Conservation (phyloP, 2,329 filamentous ascomycete genomes). For the Aspergillus sergii region DNA sequence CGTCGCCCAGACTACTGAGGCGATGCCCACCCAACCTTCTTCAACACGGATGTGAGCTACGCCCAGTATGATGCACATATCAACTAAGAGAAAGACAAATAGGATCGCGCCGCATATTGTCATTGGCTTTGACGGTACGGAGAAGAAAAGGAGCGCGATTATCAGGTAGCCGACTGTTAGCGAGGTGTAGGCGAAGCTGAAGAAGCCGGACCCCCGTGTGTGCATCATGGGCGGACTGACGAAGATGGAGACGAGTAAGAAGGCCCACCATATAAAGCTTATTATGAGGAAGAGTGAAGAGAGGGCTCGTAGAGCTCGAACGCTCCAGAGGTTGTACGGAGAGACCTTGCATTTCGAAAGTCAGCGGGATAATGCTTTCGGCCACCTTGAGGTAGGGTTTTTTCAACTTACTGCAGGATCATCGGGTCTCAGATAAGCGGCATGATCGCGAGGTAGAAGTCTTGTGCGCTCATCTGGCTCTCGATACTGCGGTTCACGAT, state of each 20-base stretch:
- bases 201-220: constrained; percentile 88
- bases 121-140: constrained; percentile 77
- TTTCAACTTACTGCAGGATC: constrained; percentile 70
- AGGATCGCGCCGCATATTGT: constrained; percentile 72
- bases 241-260: constrained; percentile 87
- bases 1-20: constrained; percentile 80
- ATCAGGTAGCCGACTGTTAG: constrained; percentile 75
- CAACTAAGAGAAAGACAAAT: constrained; percentile 67
- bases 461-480: constrained; percentile 65
- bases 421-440: constrained; percentile 71
- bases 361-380: not conserved
- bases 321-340: constrained; percentile 92
- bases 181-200: constrained; percentile 80
- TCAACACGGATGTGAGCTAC: constrained; percentile 76
- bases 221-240: constrained; percentile 86
- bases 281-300: constrained; percentile 75
- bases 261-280: constrained; percentile 88
- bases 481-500: constrained; percentile 12
- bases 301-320: constrained; percentile 76
- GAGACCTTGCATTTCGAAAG: constrained; percentile 56
- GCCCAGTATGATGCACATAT: constrained; percentile 77
- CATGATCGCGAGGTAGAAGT: constrained; percentile 67
- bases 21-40: constrained; percentile 89
- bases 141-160: constrained; percentile 82
- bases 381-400: not conserved